Percentiles rank a stretch among this genome's conserved stretches.
These are phyloP conservation scores for Macrolepiota albuminosa DNA, from an alignment of 768 basidiomycete genomes.

Conservation along the genomic window DNA sequence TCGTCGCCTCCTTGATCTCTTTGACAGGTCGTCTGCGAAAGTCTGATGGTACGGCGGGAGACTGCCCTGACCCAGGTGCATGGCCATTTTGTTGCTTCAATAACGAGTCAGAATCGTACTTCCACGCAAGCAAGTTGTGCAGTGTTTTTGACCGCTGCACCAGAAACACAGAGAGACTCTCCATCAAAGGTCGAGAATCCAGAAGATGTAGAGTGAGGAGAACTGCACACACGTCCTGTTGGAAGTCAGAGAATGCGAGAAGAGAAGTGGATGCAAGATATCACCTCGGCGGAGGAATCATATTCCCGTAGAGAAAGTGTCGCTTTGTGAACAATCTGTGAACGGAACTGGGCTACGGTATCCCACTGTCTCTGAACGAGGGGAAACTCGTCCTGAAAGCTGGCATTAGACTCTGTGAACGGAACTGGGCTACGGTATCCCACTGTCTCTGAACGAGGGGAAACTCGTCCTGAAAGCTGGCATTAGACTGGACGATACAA, in stretches of 20 bases:
- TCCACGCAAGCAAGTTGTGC: constrained; percentile 37
- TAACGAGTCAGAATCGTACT: constrained; percentile 10
- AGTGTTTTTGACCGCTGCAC: constrained; percentile 64
- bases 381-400: constrained; percentile 72
- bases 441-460: constrained; percentile 90
- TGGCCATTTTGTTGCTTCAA: constrained; percentile 30
- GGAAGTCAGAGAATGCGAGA: neutral
- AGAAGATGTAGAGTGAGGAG: constrained; percentile 84
- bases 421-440: constrained; percentile 85
- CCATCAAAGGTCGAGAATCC: constrained; percentile 75
- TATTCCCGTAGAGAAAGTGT: constrained; percentile 71
- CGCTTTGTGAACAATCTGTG: constrained; percentile 88
- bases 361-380: constrained; percentile 94
- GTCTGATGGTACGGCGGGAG: constrained; percentile 10
- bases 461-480: constrained; percentile 61
- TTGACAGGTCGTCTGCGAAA: constrained; percentile 33
- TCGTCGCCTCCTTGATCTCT: constrained; percentile 51
- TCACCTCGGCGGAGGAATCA: constrained; percentile 47
- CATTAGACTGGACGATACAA: neutral
- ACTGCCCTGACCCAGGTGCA: constrained; percentile 18
- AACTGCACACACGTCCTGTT: constrained; percentile 69
- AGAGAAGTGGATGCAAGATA: constrained; percentile 9
- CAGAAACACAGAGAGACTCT: constrained; percentile 68
- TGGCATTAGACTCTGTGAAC: constrained; percentile 44
- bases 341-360: constrained; percentile 75